These are phyloP conservation scores for Boletus albobrunnescens DNA, from an alignment of 1,284 basidiomycete genomes.

Conservation along the genomic window DNA sequence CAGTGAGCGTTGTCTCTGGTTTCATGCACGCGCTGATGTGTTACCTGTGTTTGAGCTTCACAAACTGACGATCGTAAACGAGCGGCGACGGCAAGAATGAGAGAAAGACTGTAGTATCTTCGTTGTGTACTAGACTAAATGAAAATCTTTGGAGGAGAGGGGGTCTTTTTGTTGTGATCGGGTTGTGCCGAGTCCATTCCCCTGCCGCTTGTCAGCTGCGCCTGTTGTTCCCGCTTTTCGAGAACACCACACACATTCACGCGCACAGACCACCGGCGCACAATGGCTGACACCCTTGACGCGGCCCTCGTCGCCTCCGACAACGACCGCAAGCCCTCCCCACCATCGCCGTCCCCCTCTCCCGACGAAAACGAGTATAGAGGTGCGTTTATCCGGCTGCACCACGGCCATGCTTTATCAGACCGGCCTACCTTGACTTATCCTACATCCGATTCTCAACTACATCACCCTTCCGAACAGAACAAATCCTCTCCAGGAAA, in stretches of 20 bases:
- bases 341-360: constrained; percentile 32
- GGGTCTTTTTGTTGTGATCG: constrained; percentile 26
- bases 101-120: background rate
- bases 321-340: constrained; percentile 19
- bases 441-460: constrained; percentile 20
- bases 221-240: constrained; percentile 32
- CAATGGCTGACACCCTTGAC: constrained; percentile 29
- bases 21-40: constrained; percentile 9
- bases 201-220: constrained; percentile 32
- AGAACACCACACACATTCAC: constrained; percentile 21
- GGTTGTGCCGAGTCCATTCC: constrained; percentile 33
- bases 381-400: constrained; percentile 31
- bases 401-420: constrained; percentile 28
- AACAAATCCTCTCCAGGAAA: constrained; percentile 44
- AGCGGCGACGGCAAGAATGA: constrained; percentile 36
- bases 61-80: constrained; percentile 51
- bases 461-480: constrained; percentile 23
- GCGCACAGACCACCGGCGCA: constrained; percentile 34
- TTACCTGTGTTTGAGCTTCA: constrained; percentile 59
- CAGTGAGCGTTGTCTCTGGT: constrained; percentile 44
- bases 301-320: constrained; percentile 10
- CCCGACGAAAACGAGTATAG: constrained; percentile 29
- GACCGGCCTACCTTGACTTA: constrained; percentile 24
- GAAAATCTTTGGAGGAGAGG: background rate
- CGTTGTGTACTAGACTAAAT: background rate